Conservation (phyloP, 805 yeast species). For the Tetrapisispora fleetii region DNA sequence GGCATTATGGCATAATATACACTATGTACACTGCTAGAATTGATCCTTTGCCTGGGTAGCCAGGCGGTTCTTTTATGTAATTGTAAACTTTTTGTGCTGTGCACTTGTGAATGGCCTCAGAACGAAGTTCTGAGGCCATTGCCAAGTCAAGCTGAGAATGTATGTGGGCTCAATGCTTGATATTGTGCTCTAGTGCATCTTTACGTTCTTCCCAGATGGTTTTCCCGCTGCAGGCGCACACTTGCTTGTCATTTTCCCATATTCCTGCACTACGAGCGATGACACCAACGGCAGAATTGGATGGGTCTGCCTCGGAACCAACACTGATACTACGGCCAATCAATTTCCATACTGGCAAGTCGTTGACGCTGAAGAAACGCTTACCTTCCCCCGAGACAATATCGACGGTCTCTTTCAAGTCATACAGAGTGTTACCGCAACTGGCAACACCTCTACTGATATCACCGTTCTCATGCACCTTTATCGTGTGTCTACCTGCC, state of each 20-base stretch:
- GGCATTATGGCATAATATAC: neutral
- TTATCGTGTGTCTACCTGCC: conserved; percentile 57
- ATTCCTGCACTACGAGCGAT: conserved; percentile 94
- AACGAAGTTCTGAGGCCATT: too few species aligned
- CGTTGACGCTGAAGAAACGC: conserved; percentile 33
- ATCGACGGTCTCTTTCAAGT: conserved; percentile 24
- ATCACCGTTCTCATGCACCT: conserved; percentile 63
- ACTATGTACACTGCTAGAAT: neutral
- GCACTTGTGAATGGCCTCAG: too few species aligned
- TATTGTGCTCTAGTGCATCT: conserved; percentile 46
- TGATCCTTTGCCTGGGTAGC: neutral
- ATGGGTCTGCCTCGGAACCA: conserved; percentile 9
- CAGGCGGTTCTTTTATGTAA: too few species aligned
- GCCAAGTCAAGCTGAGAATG: too few species aligned
- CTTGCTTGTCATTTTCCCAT: conserved; percentile 91
- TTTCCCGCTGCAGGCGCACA: conserved; percentile 91
- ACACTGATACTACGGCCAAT: conserved; percentile 54
- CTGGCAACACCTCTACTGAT: conserved; percentile 61
- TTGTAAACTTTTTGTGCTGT: too few species aligned
- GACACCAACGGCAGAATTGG: conserved; percentile 58
- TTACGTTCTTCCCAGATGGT: conserved; percentile 90
- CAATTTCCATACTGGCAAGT: conserved; percentile 43
- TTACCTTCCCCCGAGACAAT: conserved; percentile 24
- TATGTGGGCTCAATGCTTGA: conserved; percentile 7
- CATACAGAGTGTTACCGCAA: conserved; percentile 45